phyloP scores from a whole-genome alignment of 768 basidiomycete species.

The Daedaleopsis nitida region DNA sequence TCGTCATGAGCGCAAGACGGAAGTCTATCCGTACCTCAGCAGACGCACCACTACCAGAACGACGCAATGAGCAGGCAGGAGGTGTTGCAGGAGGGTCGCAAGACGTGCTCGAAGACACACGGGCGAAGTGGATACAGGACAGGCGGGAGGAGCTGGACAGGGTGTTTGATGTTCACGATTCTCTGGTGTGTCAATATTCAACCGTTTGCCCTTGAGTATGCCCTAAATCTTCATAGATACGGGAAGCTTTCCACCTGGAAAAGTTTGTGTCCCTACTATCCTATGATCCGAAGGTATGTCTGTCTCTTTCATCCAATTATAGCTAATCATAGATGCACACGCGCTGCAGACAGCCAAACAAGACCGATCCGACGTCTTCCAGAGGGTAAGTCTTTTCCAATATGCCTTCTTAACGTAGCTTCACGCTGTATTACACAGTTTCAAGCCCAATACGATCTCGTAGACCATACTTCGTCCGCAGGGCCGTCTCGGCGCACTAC shows the following conservation, averaged over 20 bases:
- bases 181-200: slow-evolving; percentile 58
- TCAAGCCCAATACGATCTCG: slow-evolving; percentile 62
- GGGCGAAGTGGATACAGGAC: slow-evolving; percentile 51
- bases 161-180: slow-evolving; percentile 70
- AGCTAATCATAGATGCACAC: too few species aligned
- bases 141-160: slow-evolving; percentile 61
- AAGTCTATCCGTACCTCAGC: not conserved
- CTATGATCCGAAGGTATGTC: slow-evolving; percentile 73
- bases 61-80: not conserved
- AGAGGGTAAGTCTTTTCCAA: slow-evolving; percentile 51
- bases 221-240: slow-evolving; percentile 48
- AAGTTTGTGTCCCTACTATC: slow-evolving; percentile 73
- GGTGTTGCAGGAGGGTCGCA: not conserved
- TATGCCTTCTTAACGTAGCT: not conserved
- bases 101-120: slow-evolving; percentile 36
- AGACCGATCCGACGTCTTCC: slow-evolving; percentile 73
- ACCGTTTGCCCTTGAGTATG: slow-evolving; percentile 1
- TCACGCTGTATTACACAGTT: slow-evolving; percentile 41
- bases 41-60: not conserved
- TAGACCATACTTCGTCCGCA: slow-evolving; percentile 46
- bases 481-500: slow-evolving; percentile 58
- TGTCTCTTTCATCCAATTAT: too few species aligned
- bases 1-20: slow-evolving; percentile 19
- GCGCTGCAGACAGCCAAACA: slow-evolving; percentile 61
- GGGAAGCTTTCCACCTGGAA: slow-evolving; percentile 90